These are phyloP conservation scores for Hymenoscyphus scutula DNA, from an alignment of 2,329 filamentous ascomycete species.

Conservation along the genomic window DNA sequence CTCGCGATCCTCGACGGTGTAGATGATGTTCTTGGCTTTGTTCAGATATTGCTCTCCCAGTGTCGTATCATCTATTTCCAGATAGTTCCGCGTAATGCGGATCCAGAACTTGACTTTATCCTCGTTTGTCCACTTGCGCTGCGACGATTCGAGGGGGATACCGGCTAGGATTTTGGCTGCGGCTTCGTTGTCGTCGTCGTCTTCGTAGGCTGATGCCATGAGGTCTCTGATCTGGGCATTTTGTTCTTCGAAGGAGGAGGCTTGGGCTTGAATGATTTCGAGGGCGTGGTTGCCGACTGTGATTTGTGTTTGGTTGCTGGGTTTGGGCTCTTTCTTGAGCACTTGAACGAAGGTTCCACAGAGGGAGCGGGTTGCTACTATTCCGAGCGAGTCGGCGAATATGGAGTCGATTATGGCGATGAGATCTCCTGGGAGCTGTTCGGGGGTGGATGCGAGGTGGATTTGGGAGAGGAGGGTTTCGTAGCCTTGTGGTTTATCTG, in stretches of 20 bases:
- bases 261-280: conserved; percentile 58
- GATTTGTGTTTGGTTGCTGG: conserved; percentile 66
- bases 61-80: conserved; percentile 90
- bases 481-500: conserved; percentile 47
- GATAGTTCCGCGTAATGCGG: conserved; percentile 87
- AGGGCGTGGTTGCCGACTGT: conserved; percentile 75
- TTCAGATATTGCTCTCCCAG: conserved; percentile 85
- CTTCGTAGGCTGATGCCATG: conserved; percentile 79
- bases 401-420: conserved; percentile 35
- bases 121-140: conserved; percentile 77
- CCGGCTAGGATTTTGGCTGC: conserved; percentile 77
- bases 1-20: conserved; percentile 70
- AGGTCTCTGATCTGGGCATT: conserved; percentile 75
- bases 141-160: conserved; percentile 85
- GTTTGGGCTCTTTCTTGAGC: conserved; percentile 60
- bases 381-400: conserved; percentile 35
- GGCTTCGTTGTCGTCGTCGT: conserved; percentile 72
- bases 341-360: conserved; percentile 56
- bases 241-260: conserved; percentile 79
- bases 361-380: conserved; percentile 35
- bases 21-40: conserved; percentile 90
- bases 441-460: conserved; percentile 22
- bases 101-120: conserved; percentile 87
- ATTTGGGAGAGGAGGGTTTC: conserved; percentile 46
- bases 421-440: conserved; percentile 29